Conservation (phyloP, 139 green algal genomes). For the Mesotaenium endlicherianum region DNA sequence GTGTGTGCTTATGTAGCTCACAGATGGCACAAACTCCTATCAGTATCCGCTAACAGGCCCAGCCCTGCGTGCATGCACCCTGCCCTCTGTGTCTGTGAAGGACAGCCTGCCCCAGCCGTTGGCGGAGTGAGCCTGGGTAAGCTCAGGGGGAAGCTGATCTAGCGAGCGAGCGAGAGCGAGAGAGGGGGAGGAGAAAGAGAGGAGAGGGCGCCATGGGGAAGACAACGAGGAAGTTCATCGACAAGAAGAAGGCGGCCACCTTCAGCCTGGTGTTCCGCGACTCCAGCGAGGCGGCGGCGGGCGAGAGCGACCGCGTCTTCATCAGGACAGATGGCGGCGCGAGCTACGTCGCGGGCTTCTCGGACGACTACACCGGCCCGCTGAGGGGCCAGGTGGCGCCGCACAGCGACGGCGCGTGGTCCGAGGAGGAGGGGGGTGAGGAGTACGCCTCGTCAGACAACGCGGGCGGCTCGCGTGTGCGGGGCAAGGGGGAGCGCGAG, state of each 20-base stretch:
- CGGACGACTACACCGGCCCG: constrained; percentile 19
- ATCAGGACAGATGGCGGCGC: constrained; percentile 14
- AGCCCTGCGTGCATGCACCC: no score
- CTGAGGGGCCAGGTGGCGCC: neutral
- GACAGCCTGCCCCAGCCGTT: no score
- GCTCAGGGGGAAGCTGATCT: no score
- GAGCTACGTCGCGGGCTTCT: constrained; percentile 32
- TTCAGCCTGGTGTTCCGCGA: constrained; percentile 46
- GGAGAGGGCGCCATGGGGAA: constrained; percentile 5
- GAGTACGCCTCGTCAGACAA: no score
- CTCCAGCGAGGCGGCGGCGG: neutral
- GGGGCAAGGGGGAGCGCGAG: neutral
- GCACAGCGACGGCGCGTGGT: neutral
- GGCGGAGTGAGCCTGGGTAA: no score
- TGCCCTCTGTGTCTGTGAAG: no score
- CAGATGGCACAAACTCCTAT: no score
- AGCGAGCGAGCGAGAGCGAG: no score
- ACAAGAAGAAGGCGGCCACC: constrained; percentile 46
- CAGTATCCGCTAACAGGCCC: no score
- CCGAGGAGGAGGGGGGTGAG: neutral
- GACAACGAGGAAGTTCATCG: constrained; percentile 40
- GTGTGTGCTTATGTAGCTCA: no score
- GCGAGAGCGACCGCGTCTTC: constrained; percentile 31
- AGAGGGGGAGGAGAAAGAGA: no score
- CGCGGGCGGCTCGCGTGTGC: neutral